A percentile compares a stretch with the other conserved stretches of the same genome.
phyloP scores from a whole-genome alignment of 108 stramenopile species.

The Pseudonitzschia pungens region DNA sequence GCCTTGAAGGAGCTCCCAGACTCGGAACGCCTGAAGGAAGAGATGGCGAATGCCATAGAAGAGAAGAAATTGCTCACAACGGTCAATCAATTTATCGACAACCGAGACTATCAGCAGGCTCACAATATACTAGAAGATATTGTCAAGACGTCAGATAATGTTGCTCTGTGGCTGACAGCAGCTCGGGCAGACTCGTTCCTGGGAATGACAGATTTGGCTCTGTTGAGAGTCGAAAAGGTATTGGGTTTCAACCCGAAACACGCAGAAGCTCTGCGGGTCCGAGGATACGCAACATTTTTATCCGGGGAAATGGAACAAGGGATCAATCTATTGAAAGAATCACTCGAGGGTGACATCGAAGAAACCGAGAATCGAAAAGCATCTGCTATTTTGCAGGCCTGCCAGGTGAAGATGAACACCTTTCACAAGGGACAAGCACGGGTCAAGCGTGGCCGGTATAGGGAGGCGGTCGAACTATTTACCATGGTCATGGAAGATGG shows the following conservation, averaged over 20 bases:
- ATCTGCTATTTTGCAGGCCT: constrained; percentile 25
- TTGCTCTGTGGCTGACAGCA: constrained; percentile 38
- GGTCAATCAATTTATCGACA: constrained; percentile 23
- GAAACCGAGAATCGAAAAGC: constrained; percentile 27
- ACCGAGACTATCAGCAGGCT: constrained; percentile 36
- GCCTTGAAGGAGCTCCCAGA: constrained; percentile 37
- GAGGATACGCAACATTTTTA: constrained; percentile 43
- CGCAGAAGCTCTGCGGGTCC: constrained; percentile 39
- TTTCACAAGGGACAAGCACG: constrained; percentile 44
- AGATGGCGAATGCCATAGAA: constrained; percentile 30
- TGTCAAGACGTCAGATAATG: constrained; percentile 44
- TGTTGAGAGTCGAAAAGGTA: constrained; percentile 44
- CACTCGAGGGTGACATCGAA: constrained; percentile 32
- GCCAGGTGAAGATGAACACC: constrained; percentile 25
- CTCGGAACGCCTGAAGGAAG: constrained; percentile 38
- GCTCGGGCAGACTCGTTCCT: constrained; percentile 42
- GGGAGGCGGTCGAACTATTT: constrained; percentile 46
- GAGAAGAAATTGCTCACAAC: constrained; percentile 33
- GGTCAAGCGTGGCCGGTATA: constrained; percentile 43
- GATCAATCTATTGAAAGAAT: constrained; percentile 37
- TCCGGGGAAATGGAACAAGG: constrained; percentile 52
- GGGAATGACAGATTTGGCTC: constrained; percentile 39
- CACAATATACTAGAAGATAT: constrained; percentile 30
- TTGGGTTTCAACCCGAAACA: constrained; percentile 43
- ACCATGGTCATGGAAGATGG: constrained; percentile 38